Base-by-base conservation (phyloP, 345 rosid genomes). In the Cardiospermum halicacabum region DNA sequence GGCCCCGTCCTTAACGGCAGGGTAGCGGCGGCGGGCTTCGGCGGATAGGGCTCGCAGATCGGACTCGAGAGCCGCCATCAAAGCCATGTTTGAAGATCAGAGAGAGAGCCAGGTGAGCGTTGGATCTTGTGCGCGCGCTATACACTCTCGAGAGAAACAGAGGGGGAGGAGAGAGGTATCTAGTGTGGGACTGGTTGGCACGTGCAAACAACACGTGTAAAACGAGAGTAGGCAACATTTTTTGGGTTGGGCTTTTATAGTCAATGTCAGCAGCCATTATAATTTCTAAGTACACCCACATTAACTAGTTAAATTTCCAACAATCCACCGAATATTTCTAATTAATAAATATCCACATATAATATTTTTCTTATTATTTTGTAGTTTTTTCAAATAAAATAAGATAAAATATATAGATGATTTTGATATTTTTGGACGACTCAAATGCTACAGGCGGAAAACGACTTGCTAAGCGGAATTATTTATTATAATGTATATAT, bases 1-100 rank as follows among this genome's bases (percentile, higher is more conserved):
- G 1, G 99, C 97, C 32, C 83, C 97, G 69, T 94, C 97, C 72
- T 94, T 91, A 40, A 94, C 87, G 53, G 95, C 85, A n/a, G 99
- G 97, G 51, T 84, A 77, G 26, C 96, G 84, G 66, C 99, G 88
- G 60, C 97, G 92, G 61, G 97, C 99, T 78, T 94, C 99, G 26
- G 91, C 81, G 32, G 99, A 94, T 62, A 94, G 97, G 25, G 99
- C 95, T 47, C 95, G 97, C 62, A 94, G 99, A 84, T 94, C 99
- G 62, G 97, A 84, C 72, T 94, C 99, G 72, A 94, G 72, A 5
- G 87, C 97, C 36, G 96, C 89, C 91, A 89, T 89, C 76, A 91
- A 79, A 71, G 96, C 92, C 99, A 91, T 94, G 65, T 66, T 66
- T 62, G 28, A 67, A 55, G 50, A 47, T 47, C 50, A 3, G 32